Percentiles rank a stretch among this genome's conserved stretches.
These are phyloP conservation scores for Diacronema lutheri DNA, from an alignment of 78 protist species.

Conservation along the genomic window DNA sequence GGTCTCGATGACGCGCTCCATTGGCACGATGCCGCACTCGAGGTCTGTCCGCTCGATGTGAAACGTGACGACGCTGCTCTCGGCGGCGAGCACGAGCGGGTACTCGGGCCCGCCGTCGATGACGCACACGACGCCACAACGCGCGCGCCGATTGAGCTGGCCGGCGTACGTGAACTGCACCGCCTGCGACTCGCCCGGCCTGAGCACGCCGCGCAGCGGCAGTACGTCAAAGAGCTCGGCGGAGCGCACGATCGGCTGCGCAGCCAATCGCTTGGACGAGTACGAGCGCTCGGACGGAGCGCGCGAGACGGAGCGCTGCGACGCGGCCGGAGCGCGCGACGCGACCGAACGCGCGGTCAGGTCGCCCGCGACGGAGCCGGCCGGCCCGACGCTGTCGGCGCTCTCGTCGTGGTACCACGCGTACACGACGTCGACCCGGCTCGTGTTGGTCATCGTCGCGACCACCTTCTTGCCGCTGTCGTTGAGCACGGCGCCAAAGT, in stretches of 20 bases:
- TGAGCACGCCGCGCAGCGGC: conserved; percentile 54
- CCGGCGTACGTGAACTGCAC: conserved; percentile 52
- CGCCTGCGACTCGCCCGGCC: conserved; percentile 42
- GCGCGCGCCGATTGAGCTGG: conserved; percentile 21
- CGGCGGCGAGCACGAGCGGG: conserved; percentile 52
- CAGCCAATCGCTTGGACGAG: not conserved
- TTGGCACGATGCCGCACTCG: conserved; percentile 40
- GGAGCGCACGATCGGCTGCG: not conserved
- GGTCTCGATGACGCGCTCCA: conserved; percentile 9
- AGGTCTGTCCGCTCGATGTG: conserved; percentile 21
- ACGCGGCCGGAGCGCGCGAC: not conserved
- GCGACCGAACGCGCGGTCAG: too few species aligned
- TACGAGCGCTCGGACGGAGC: not conserved
- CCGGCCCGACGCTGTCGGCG: not conserved
- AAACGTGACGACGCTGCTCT: conserved; percentile 44
- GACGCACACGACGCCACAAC: conserved; percentile 46
- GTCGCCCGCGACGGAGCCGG: not conserved
- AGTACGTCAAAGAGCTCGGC: conserved; percentile 50
- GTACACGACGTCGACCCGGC: conserved; percentile 26
- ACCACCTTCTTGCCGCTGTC: conserved; percentile 15
- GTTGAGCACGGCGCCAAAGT: conserved; percentile 60
- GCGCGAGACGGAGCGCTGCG: not conserved
- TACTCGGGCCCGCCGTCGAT: conserved; percentile 74
- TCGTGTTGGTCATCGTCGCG: conserved; percentile 43
- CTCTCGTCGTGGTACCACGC: conserved; percentile 45